Conservation (phyloP, 129 eudicot genomes). For the Escallonia herrerae region DNA sequence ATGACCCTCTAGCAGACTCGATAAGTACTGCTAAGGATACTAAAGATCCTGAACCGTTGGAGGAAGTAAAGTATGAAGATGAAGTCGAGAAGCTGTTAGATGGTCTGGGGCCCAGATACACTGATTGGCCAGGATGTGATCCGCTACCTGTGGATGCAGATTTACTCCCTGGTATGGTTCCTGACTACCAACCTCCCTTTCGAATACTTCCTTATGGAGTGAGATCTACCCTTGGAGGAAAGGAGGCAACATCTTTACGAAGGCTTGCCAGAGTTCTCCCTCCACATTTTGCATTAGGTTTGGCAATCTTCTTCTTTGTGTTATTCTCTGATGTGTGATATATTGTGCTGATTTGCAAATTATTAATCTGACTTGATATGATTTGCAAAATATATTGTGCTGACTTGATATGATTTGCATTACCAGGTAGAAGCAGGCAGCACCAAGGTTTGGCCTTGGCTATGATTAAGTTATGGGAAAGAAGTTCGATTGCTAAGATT, state of each 20-base stretch:
- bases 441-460: conserved; percentile 92
- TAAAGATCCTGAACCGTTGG: conserved; percentile 17
- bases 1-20: conserved; percentile 30
- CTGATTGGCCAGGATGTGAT: conserved; percentile 85
- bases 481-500: conserved; percentile 80
- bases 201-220: conserved; percentile 88
- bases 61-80: conserved; percentile 64
- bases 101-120: conserved; percentile 77
- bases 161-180: conserved; percentile 61
- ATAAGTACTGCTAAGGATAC: conserved; percentile 6
- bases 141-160: conserved; percentile 98
- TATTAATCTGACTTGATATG: too few species aligned
- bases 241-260: conserved; percentile 73
- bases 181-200: conserved; percentile 79
- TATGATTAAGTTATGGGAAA: conserved; percentile 82
- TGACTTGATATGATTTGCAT: conserved; percentile 18
- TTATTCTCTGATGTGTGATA: not conserved
- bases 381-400: too few species aligned
- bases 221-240: conserved; percentile 46
- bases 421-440: conserved; percentile 92
- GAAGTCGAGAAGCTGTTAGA: conserved; percentile 79
- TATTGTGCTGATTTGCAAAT: not conserved
- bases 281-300: conserved; percentile 95
- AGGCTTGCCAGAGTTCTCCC: conserved; percentile 87
- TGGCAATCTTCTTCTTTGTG: conserved; percentile 1